These are phyloP conservation scores for Exophiala sp. DNA, from an alignment of 2,329 filamentous ascomycete genomes.

Conservation along the genomic window DNA sequence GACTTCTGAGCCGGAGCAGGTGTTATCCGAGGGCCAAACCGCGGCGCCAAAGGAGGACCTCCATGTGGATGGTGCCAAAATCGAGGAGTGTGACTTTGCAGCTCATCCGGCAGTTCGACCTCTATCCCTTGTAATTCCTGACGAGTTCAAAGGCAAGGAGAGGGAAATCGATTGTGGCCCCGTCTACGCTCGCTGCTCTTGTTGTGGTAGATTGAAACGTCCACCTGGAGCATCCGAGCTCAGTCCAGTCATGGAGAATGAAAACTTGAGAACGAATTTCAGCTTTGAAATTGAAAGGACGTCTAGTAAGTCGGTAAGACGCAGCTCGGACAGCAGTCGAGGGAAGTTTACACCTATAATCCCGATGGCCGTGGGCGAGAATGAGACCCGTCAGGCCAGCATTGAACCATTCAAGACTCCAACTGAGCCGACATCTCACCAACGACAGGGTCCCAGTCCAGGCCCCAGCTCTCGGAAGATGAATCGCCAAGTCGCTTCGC, in stretches of 20 bases:
- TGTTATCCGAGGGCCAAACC: not conserved
- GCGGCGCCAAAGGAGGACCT: not conserved
- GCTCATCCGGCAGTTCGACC: slow-evolving; percentile 23
- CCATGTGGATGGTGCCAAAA: slow-evolving; percentile 8
- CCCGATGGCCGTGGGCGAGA: slow-evolving; percentile 22
- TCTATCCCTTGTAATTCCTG: slow-evolving; percentile 18
- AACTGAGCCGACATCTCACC: slow-evolving; percentile 3
- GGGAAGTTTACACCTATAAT: slow-evolving; percentile 25
- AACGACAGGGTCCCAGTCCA: not conserved
- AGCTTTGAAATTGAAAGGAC: slow-evolving; percentile 26
- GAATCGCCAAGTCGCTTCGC: slow-evolving; percentile 14
- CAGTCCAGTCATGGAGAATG: slow-evolving; percentile 28
- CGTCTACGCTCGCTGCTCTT: slow-evolving; percentile 25
- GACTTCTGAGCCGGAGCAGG: not conserved
- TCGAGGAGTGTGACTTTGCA: slow-evolving; percentile 10
- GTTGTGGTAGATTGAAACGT: slow-evolving; percentile 26
- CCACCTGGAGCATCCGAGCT: slow-evolving; percentile 21
- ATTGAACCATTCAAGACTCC: slow-evolving; percentile 18
- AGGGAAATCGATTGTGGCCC: slow-evolving; percentile 19
- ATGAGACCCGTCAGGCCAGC: slow-evolving; percentile 25
- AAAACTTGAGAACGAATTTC: slow-evolving; percentile 27
- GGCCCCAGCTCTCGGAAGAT: slow-evolving; percentile 10
- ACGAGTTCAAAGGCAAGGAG: slow-evolving; percentile 24
- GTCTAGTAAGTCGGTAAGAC: slow-evolving; percentile 10
- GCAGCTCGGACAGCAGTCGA: slow-evolving; percentile 20